Evolutionary conservation across 331 rosid genomes (phyloP), one percentile per base, ranked within the genome.

Genomic region (Malus hybrid): DNA sequence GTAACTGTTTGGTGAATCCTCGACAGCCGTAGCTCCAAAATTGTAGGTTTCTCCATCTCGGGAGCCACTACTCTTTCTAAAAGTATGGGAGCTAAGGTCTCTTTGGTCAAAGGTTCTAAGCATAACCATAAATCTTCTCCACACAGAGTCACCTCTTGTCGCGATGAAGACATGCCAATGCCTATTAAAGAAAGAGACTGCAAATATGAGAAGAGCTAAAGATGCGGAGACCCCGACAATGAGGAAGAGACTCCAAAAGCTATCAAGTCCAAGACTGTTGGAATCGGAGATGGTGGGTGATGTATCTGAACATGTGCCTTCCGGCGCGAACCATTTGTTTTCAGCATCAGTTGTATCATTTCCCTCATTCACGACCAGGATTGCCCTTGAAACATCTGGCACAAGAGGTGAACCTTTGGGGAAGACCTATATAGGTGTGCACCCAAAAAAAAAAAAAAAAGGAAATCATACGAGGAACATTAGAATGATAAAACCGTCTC

Each of bases 161-260:
- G 29, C 29, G 29, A 65, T 33, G 55, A 76, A 76, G 19, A 79
- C 59, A 31, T 83, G 65, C 67, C 73, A 83, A 3, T 87, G 80
- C 63, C 78, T 70, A 62, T 67, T 19, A 2, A 85, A 22, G 69
- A 92, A 89, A 29, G 74, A 69, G 1, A 65, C 14, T 11, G 44
- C 44, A 29, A 73, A 84, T 39, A 78, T 4, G 5, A 81, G 3
- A 6, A 92, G 85, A 27, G 93, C 89, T 7, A 66, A 34, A 1
- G 78, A 0, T 0, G 88, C 84, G 70, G 87, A 69, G 9, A 48
- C 18, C 22, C 89, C 85, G 1, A 85, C 85, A 11, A 89, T 67
- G 11, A 92, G 87, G 56, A 86, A 89, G 13, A 92, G 84, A 0
- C 91, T 93, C 96, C 90, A 83, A 27, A 89, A 89, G 83, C 91